Base-by-base conservation (phyloP, 257 asterid species). In the Knoxia roxburghii region DNA sequence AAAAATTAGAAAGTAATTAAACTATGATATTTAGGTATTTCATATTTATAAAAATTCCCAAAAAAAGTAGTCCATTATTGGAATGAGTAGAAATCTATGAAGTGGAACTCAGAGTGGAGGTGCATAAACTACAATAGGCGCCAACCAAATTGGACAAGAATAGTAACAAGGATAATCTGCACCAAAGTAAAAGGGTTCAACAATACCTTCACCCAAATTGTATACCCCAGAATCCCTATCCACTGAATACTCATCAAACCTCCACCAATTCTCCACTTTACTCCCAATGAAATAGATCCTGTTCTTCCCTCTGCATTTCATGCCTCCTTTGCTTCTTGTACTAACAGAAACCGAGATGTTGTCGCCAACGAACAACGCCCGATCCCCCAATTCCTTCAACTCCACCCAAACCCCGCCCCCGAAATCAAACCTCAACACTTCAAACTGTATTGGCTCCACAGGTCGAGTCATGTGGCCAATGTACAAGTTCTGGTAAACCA, bases 361-460 rank as follows among this genome's bases (percentile, higher is more conserved):
- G 43, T 75, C 80, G 46, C 73, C 78, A 46, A 83, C 67, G 65
- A 79, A 72, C 32, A 82, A 21, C 0, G 82, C 61, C 13, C 29
- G 70, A 53, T 77, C 59, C 23, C 85, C 85, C 75, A 80, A 62
- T 45, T 71, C 60, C 66, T 56, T 64, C 74, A 83, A 10, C 49
- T 45, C 49, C 12, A 12, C 52, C 85, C 85, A 80, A 72, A 39
- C 43, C 51, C 59, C 73, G 53, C 40, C 51, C 35, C 40, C 65
- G 50, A 77, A 69, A 68, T 82, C 79, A 23, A 69, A 80, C n/a
- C 20, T 30, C 66, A 69, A 68, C 12, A 67, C 76, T 41, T 45
- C 21, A 62, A 82, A 77, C 3, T 20, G 21, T 32, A 60, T 7
- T 10, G 75, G 62, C 51, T 57, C 26, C 33, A 9, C 43, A n/a